Percentiles rank a stretch among this genome's conserved stretches.
These are phyloP conservation scores for Taxawa tesnikishii DNA, from an alignment of 2,329 filamentous ascomycete species.

Conservation along the genomic window DNA sequence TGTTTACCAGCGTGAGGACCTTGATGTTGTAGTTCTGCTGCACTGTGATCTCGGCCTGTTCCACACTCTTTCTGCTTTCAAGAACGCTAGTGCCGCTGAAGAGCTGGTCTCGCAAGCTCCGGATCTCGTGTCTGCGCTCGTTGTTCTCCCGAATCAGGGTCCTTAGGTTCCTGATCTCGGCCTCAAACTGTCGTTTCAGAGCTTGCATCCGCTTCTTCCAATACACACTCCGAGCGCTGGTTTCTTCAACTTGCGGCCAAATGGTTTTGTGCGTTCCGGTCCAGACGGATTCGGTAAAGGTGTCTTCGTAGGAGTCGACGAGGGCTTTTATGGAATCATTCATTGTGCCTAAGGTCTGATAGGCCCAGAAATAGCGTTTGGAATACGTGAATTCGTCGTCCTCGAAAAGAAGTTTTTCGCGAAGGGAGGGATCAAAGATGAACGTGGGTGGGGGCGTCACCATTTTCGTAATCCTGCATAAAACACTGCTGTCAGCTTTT, in stretches of 20 bases:
- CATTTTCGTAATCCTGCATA: slow-evolving; percentile 39
- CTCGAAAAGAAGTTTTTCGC: slow-evolving; percentile 49
- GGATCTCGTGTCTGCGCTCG: slow-evolving; percentile 41
- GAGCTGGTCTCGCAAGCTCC: slow-evolving; percentile 46
- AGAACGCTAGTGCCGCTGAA: slow-evolving; percentile 53
- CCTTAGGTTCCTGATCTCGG: slow-evolving; percentile 37
- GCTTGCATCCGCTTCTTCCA: slow-evolving; percentile 38
- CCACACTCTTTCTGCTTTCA: slow-evolving; percentile 48
- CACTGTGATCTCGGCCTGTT: slow-evolving; percentile 38
- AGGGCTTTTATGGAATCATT: slow-evolving; percentile 48
- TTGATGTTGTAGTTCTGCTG: slow-evolving; percentile 52
- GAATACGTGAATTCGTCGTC: slow-evolving; percentile 50
- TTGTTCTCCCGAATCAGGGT: slow-evolving; percentile 40
- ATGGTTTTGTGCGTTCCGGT: slow-evolving; percentile 40
- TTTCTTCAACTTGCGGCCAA: slow-evolving; percentile 41
- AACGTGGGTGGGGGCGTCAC: slow-evolving; percentile 48
- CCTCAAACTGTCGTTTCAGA: slow-evolving; percentile 37
- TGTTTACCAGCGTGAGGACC: slow-evolving; percentile 43
- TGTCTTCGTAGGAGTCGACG: slow-evolving; percentile 43
- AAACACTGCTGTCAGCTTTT: no score
- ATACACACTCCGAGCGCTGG: slow-evolving; percentile 30
- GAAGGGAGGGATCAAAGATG: slow-evolving; percentile 44
- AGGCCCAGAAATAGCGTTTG: slow-evolving; percentile 50
- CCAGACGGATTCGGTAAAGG: slow-evolving; percentile 49
- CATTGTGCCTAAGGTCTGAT: slow-evolving; percentile 47